These are phyloP conservation scores for Chlamydomonas sphaeroides DNA, from an alignment of 139 green algal genomes.

Conservation along the genomic window DNA sequence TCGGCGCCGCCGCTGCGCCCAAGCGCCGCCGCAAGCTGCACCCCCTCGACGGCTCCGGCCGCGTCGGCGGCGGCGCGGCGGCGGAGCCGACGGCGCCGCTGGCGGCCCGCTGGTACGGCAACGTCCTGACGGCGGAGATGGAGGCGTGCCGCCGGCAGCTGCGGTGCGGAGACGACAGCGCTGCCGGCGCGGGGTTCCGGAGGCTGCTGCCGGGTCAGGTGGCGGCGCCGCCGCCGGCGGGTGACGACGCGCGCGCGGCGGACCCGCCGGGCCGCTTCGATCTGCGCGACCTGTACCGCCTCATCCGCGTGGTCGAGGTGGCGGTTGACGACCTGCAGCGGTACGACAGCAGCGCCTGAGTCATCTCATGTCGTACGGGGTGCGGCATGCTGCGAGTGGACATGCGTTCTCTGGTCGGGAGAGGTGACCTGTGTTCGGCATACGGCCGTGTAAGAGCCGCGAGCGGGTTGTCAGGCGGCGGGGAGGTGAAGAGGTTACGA, in stretches of 20 bases:
- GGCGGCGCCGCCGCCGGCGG: not conserved
- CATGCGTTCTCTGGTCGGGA: too few relatives aligned
- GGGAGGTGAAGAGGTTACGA: too few relatives aligned
- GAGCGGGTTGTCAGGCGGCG: too few relatives aligned
- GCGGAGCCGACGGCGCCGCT: not conserved
- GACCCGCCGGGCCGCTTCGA: conserved; percentile 29
- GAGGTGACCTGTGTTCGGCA: too few relatives aligned
- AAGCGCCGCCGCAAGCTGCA: not conserved
- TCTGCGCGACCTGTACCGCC: conserved; percentile 38
- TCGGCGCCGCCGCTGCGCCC: too few relatives aligned
- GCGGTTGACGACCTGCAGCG: conserved; percentile 24
- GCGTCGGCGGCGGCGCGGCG: not conserved
- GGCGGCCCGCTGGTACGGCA: conserved; percentile 2
- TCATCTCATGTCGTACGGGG: too few relatives aligned
- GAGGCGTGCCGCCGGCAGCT: conserved; percentile 3
- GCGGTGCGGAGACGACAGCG: not conserved
- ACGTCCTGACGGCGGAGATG: conserved; percentile 17
- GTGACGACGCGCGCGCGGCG: not conserved
- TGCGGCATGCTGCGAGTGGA: too few relatives aligned
- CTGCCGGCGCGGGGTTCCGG: not conserved
- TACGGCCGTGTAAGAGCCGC: too few relatives aligned
- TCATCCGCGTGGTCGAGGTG: conserved; percentile 29
- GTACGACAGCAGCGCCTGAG: too few relatives aligned
- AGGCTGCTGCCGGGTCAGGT: too few relatives aligned
- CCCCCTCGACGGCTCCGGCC: not conserved